Evolutionary conservation across 768 basidiomycete genomes (phyloP).

Genomic region (Panus rudis): DNA sequence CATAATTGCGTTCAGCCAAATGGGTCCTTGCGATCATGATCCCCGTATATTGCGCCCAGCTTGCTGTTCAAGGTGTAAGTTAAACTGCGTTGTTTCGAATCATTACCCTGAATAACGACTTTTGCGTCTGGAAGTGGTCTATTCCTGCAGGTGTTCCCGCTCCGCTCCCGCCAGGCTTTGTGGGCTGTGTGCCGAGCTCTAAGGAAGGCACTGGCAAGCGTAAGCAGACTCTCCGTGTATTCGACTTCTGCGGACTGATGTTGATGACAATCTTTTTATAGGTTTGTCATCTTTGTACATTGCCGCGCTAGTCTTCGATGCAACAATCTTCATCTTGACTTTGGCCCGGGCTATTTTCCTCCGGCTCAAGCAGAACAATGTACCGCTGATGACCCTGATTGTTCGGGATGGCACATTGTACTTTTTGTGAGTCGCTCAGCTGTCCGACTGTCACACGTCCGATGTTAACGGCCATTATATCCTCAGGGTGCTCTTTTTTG

Average conservation of each 20-base stretch:
- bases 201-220: background rate
- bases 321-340: background rate
- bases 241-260: background rate
- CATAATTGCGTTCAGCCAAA: background rate
- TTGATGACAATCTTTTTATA: background rate
- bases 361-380: background rate
- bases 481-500: too few species aligned
- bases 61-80: background rate
- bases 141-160: conserved; percentile 2
- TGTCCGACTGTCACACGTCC: too few species aligned
- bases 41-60: background rate
- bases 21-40: background rate
- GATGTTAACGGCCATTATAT: too few species aligned
- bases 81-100: background rate
- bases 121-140: background rate
- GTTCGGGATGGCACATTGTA: background rate
- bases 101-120: background rate
- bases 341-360: background rate
- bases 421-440: background rate
- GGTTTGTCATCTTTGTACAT: background rate
- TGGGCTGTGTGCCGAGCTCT: background rate
- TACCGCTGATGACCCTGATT: background rate
- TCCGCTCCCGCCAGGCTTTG: background rate
- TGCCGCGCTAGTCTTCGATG: background rate
- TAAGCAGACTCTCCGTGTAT: background rate